Percentiles rank a stretch among this genome's conserved stretches.
phyloP scores from a whole-genome alignment of 257 asterid species.

The Rehmannia glutinosa region DNA sequence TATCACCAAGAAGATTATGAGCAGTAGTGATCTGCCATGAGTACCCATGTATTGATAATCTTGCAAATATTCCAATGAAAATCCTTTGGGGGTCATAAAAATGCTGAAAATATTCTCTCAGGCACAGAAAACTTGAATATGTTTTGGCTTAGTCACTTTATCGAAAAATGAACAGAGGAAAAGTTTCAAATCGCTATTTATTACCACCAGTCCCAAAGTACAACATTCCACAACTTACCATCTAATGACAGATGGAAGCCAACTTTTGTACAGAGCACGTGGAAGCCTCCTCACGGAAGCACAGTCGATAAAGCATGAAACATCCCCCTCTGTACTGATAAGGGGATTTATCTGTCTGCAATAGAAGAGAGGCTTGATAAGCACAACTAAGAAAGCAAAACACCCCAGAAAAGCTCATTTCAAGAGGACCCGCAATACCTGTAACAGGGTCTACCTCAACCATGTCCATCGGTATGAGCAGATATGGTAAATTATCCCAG shows the following conservation, averaged over 20 bases:
- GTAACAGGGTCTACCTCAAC: constrained; percentile 97
- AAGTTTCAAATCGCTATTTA: not conserved
- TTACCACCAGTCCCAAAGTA: not conserved
- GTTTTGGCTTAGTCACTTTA: not conserved
- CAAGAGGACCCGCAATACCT: constrained; percentile 40
- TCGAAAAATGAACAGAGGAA: not conserved
- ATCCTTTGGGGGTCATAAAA: not conserved
- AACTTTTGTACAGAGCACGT: constrained; percentile 93
- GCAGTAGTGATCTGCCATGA: not conserved
- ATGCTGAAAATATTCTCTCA: not conserved
- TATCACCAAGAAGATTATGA: constrained; percentile 2
- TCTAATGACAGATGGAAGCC: constrained; percentile 99
- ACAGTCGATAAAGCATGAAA: constrained; percentile 89
- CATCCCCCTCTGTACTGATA: constrained; percentile 93
- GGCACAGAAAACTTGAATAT: not conserved
- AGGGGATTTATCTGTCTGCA: constrained; percentile 89
- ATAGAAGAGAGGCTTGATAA: constrained; percentile 17
- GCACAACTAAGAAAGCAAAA: not conserved
- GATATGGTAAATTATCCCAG: constrained; percentile 99
- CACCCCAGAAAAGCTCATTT: not conserved
- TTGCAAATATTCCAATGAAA: constrained; percentile 4
- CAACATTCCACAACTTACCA: constrained; percentile 55
- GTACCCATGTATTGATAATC: not conserved
- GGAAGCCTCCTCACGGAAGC: constrained; percentile 96
- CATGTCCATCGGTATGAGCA: constrained; percentile 98